Conservation (phyloP, 352 stramenopile species). For the Globisporangium uncinulatum region DNA sequence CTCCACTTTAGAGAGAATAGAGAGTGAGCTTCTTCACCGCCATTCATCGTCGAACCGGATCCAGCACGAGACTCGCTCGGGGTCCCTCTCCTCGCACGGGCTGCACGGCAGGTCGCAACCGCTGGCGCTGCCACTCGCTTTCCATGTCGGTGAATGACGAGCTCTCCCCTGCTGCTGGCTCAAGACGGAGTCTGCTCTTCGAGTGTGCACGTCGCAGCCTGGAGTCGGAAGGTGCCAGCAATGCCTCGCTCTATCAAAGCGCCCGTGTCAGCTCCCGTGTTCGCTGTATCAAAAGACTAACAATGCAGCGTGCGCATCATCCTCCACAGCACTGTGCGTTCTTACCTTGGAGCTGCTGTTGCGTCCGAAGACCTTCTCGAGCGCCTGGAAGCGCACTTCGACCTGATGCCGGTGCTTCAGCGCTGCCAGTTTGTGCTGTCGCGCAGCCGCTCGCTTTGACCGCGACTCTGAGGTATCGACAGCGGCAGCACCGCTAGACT, state of each 20-base stretch:
- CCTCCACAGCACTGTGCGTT: background rate
- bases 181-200: background rate
- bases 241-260: background rate
- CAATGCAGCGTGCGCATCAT: background rate
- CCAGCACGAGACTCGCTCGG: background rate
- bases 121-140: background rate
- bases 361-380: constrained; percentile 46
- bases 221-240: background rate
- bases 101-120: background rate
- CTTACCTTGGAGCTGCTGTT: constrained; percentile 35
- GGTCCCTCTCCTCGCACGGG: background rate
- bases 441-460: constrained; percentile 19
- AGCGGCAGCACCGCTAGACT: background rate
- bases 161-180: background rate
- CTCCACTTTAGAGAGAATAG: too few relatives aligned
- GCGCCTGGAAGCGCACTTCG: constrained; percentile 53
- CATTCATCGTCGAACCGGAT: background rate
- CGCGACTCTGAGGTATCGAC: constrained; percentile 11
- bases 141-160: background rate
- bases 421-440: constrained; percentile 49
- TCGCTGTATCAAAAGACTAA: background rate
- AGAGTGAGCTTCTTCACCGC: too few relatives aligned
- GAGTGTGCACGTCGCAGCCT: constrained; percentile 2
- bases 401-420: constrained; percentile 43
- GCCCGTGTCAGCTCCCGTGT: too few relatives aligned